These are phyloP conservation scores for Tolypocladium inflatum DNA, from an alignment of 2,329 filamentous ascomycete genomes.

Conservation along the genomic window DNA sequence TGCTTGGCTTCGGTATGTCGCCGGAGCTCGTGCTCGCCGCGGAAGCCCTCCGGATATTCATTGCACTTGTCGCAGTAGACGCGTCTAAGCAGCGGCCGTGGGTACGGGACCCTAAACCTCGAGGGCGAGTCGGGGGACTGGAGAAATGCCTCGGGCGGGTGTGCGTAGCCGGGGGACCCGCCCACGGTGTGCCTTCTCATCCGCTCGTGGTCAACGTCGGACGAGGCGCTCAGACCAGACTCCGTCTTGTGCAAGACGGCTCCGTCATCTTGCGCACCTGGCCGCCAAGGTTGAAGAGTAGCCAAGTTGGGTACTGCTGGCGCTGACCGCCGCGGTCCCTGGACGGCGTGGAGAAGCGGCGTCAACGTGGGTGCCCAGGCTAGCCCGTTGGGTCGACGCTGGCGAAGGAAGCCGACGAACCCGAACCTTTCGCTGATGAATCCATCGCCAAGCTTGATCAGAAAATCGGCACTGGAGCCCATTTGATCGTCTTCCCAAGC, in stretches of 20 bases:
- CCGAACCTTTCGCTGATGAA: conserved; percentile 22
- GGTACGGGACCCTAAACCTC: conserved; percentile 31
- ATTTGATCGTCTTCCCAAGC: conserved; percentile 38
- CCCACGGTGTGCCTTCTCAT: conserved; percentile 34
- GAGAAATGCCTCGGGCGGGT: conserved; percentile 26
- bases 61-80: conserved; percentile 72
- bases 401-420: conserved; percentile 23
- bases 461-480: conserved; percentile 37
- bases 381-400: conserved; percentile 3
- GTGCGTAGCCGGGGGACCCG: conserved; percentile 32
- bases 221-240: background rate
- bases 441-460: conserved; percentile 37
- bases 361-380: conserved; percentile 6
- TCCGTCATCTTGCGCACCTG: conserved; percentile 7
- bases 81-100: conserved; percentile 53
- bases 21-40: conserved; percentile 78
- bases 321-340: conserved; percentile 4
- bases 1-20: conserved; percentile 55
- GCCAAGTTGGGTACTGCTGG: background rate
- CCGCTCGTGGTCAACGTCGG: conserved; percentile 8
- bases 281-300: conserved; percentile 4
- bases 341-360: conserved; percentile 1
- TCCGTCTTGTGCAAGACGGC: background rate
- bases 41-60: conserved; percentile 77
- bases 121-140: conserved; percentile 32